Evolutionary conservation across 139 green algal genomes (phyloP), one percentile per base, ranked within the genome.

Genomic region (Micromonas commoda): DNA sequence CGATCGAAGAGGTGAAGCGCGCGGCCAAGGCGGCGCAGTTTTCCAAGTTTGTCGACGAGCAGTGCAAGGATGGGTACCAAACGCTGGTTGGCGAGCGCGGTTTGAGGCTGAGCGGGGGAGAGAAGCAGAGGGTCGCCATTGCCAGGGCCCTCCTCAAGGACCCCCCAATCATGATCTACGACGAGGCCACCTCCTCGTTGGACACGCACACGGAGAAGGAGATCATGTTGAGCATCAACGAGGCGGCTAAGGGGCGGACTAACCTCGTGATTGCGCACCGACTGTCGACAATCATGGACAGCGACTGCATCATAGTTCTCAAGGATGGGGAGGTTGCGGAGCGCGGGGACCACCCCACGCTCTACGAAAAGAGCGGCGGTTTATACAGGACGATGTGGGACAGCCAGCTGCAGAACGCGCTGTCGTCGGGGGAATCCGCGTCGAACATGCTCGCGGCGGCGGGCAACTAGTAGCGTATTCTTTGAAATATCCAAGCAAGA

Each of bases 71-170:
- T n/a, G 91, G 94, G 6, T 97, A 97, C 80, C 67, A 83, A 39
- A 97, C 94, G 0, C n/a, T 96, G 16, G 94, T 97, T 33, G 93
- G 93, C 0, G 93, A 97, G 88, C 81, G 93, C 2, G 93, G 93
- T 0, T 85, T 97, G 21, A 96, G 93, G 83, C 86, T 97, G 26
- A 91, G 82, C 63, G 91, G 91, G 19, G 92, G 92, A 13, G 91
- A 96, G 87, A 96, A 97, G 83, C 92, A 96, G 85, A 82, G 91
- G 0, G 89, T 96, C 29, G 89, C 92, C 6, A 89, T 97, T 39
- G 92, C 91, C 5, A 79, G 92, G 71, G 89, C 87, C 2, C 87
- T 93, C 69, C 75, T 93, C 24, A 90, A 92, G 81, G 76, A 88
- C 60, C 84, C 86, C 0, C 32, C 60, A 23, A 81, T 88, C 5